These are phyloP conservation scores for Ciborinia camelliae DNA, from an alignment of 2,329 filamentous ascomycete species.

Conservation along the genomic window DNA sequence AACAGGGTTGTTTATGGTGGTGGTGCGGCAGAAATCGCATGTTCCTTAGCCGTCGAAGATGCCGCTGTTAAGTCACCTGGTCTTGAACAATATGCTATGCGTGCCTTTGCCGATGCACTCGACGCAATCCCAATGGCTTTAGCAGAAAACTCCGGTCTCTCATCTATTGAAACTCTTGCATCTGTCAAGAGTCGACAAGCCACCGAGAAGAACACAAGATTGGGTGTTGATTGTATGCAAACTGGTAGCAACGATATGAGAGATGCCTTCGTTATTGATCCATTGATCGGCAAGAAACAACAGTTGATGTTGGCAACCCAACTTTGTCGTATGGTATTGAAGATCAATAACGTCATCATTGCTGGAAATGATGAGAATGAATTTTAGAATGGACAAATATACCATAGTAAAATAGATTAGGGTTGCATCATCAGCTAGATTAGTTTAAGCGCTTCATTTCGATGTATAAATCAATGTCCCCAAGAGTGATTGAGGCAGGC, in stretches of 20 bases:
- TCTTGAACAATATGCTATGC: conserved; percentile 99
- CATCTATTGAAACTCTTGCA: conserved; percentile 91
- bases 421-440: background rate
- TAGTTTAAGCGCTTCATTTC: conserved; percentile 2
- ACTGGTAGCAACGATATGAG: conserved; percentile 96
- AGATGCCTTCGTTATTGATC: conserved; percentile 96
- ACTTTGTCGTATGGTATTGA: conserved; percentile 95
- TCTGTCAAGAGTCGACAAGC: conserved; percentile 95
- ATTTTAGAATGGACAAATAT: conserved; percentile 52
- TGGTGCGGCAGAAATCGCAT: conserved; percentile 94
- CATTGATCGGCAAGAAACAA: conserved; percentile 95
- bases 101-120: conserved; percentile 91
- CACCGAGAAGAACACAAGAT: conserved; percentile 72
- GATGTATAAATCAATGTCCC: background rate
- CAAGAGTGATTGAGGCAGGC: background rate
- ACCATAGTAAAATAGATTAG: conserved; percentile 15
- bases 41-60: conserved; percentile 92
- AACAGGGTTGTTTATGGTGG: conserved; percentile 98
- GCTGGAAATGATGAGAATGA: conserved; percentile 83
- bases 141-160: conserved; percentile 94
- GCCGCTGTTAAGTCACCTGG: conserved; percentile 91
- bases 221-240: conserved; percentile 98
- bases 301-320: conserved; percentile 95
- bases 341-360: conserved; percentile 96
- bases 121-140: conserved; percentile 93